Evolutionary conservation across 352 stramenopile species (phyloP), one percentile per base, ranked within the genome.

Genomic region (Phytophthora colocasiae): DNA sequence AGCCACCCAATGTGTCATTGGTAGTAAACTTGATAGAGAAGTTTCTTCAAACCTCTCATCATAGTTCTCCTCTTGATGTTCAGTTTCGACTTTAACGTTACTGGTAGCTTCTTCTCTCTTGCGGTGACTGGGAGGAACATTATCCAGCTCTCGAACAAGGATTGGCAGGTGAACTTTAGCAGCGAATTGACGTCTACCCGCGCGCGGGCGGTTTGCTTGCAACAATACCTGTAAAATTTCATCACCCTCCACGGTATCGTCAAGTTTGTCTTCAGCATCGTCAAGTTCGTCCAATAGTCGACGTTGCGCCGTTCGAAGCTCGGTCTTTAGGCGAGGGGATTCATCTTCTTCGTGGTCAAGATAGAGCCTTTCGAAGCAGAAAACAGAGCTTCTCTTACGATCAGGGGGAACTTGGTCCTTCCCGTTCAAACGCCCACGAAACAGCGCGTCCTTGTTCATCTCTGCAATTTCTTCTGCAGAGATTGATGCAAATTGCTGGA

Each of bases 201-300:
- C 22, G 6, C 62, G 53, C 0, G 11, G 22, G 17, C 12, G 31
- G 32, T 41, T 57, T 34, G 43, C 38, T 3, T 6, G 36, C 34
- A 71, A 50, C n/a, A 71, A 34, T 34, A 59, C 56, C 47, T 45
- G 48, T 17, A 54, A 36, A 12, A 71, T 71, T 3, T 49, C 49
- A 6, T 66, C 49, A 14, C 63, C 56, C 38, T 66, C 27, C 27
- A 31, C 27, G 4, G 27, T 31, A 31, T 31, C 27, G 27, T 7
- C 6, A 4, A 4, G 27, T 31, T 31, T 31, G 27, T 61, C 41
- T 14, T 45, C 48, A 31, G 50, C 4, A 47, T 47, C 22, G 19
- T 15, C 10, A 24, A 65, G 15, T 7, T 60, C 8, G 17, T 53
- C 44, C 27, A 51, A 48, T 34, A 34, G 26, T n/a, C n/a, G 29